Evolutionary conservation across 257 asterid species (phyloP).

Genomic region (Solanum ossicruentum): DNA sequence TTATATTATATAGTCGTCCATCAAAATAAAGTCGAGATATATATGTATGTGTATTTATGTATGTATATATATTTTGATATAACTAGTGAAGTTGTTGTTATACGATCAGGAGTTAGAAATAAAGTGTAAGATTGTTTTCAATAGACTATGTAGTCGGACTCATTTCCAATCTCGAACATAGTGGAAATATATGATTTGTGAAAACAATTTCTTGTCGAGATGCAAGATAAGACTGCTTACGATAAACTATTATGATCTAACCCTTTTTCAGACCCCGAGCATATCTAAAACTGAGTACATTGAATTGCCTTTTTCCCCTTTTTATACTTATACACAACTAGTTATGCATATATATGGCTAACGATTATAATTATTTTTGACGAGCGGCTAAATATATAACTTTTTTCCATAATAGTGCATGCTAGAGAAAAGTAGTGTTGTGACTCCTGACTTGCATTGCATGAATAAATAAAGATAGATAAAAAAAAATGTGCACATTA

Average conservation of each 20-base stretch:
- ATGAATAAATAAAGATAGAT: not conserved
- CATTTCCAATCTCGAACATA: too few species aligned
- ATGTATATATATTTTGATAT: too few species aligned
- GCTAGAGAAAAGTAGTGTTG: slow-evolving; percentile 11
- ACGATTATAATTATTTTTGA: not conserved
- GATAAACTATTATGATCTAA: not conserved
- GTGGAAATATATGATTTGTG: not conserved
- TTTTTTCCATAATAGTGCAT: not conserved
- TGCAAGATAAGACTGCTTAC: not conserved
- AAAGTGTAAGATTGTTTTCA: too few species aligned
- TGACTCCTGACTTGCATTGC: slow-evolving; percentile 15
- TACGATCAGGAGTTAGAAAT: not conserved
- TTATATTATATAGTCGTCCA: not conserved
- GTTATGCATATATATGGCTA: not conserved
- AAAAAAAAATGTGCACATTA: not conserved
- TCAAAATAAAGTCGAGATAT: not conserved
- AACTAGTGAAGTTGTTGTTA: not conserved
- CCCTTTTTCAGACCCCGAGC: not conserved
- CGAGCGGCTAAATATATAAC: not conserved
- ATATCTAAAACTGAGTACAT: not conserved
- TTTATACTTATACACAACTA: not conserved
- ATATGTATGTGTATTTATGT: not conserved
- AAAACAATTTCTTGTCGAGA: not conserved
- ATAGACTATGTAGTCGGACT: too few species aligned
- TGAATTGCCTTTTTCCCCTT: not conserved